Conservation (phyloP, 306 rosid species). For the Gleditsia sinensis region DNA sequence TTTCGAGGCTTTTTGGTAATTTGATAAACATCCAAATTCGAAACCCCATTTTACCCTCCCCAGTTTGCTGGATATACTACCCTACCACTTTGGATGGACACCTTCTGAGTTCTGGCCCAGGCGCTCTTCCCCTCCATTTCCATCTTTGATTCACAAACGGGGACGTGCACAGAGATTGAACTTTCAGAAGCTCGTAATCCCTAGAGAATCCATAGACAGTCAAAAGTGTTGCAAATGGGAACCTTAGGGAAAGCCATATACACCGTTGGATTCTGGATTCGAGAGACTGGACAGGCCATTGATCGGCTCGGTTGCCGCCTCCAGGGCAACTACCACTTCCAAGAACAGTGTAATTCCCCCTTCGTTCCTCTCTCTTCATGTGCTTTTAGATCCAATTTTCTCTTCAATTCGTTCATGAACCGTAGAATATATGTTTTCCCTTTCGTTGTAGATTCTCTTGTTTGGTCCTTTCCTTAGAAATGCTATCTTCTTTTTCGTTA, state of each 20-base stretch:
- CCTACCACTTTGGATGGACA: background rate
- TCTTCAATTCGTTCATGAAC: background rate
- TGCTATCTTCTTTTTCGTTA: background rate
- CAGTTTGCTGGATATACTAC: constrained; percentile 13
- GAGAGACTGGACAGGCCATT: constrained; percentile 71
- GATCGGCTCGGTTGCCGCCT: constrained; percentile 69
- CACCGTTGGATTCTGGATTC: constrained; percentile 72
- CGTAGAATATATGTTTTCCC: background rate
- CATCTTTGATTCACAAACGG: background rate
- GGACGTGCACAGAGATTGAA: background rate
- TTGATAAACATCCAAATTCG: background rate
- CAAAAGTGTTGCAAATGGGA: constrained; percentile 43
- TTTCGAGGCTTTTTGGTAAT: background rate
- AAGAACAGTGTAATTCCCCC: constrained; percentile 50
- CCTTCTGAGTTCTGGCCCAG: background rate
- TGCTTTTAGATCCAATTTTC: background rate
- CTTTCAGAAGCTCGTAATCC: constrained; percentile 18
- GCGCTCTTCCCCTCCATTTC: background rate
- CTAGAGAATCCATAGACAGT: background rate
- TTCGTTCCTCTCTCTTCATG: constrained; percentile 17
- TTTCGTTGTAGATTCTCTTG: background rate
- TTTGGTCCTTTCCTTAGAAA: background rate
- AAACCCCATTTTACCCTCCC: constrained; percentile 33
- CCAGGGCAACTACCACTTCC: constrained; percentile 58
- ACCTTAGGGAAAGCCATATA: constrained; percentile 64